Evolutionary conservation across 2,329 filamentous ascomycete genomes (phyloP).

Genomic region (Thielaviopsis euricoi): DNA sequence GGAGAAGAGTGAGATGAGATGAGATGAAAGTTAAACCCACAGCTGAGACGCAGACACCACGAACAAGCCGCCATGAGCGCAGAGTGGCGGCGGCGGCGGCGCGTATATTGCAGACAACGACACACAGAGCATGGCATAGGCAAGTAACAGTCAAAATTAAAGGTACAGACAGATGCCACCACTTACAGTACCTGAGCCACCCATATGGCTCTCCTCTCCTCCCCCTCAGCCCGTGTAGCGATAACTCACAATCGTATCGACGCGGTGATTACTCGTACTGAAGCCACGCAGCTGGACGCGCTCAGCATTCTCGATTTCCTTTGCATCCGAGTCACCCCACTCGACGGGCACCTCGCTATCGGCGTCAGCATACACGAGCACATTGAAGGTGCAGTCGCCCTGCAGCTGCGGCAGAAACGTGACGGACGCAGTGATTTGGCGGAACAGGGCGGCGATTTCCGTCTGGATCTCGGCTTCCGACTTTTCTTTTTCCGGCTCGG

Average conservation of each 20-base stretch:
- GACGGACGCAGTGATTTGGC: slow-evolving; percentile 93
- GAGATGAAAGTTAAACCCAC: too few relatives aligned
- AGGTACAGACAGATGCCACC: too few relatives aligned
- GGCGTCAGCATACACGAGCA: slow-evolving; percentile 91
- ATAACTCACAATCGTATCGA: slow-evolving; percentile 93
- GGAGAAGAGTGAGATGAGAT: too few relatives aligned
- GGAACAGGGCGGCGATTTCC: slow-evolving; percentile 92
- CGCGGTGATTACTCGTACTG: slow-evolving; percentile 83
- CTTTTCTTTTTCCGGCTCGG: slow-evolving; percentile 42
- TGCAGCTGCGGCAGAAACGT: slow-evolving; percentile 83
- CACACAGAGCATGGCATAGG: too few relatives aligned
- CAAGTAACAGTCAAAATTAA: too few relatives aligned
- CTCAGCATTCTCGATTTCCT: slow-evolving; percentile 88
- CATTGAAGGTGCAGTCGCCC: slow-evolving; percentile 95
- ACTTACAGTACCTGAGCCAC: too few relatives aligned
- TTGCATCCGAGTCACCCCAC: slow-evolving; percentile 96
- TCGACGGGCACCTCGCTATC: slow-evolving; percentile 94
- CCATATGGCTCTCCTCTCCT: too few relatives aligned
- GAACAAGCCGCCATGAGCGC: too few relatives aligned
- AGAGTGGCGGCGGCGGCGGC: too few relatives aligned
- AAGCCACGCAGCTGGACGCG: slow-evolving; percentile 91
- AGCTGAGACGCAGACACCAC: too few relatives aligned
- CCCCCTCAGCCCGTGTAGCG: slow-evolving; percentile 7
- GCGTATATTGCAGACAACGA: too few relatives aligned
- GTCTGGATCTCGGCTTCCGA: slow-evolving; percentile 86